These are phyloP conservation scores for Coccinonectria pachysandricola DNA, from an alignment of 2,329 filamentous ascomycete species.

Conservation along the genomic window DNA sequence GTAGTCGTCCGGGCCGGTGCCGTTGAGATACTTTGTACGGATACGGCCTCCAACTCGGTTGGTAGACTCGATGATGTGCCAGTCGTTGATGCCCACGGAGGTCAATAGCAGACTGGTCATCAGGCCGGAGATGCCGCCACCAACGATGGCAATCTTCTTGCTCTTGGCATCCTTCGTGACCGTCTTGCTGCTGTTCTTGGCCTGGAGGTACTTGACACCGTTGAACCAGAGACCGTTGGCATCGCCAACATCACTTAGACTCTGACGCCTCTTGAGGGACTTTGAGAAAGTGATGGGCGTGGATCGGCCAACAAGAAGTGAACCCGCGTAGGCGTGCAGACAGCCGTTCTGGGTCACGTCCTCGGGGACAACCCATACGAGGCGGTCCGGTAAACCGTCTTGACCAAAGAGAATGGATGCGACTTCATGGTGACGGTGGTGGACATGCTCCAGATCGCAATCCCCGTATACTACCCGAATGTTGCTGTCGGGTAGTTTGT, in stretches of 20 bases:
- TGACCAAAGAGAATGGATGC: slow-evolving; percentile 13
- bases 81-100: slow-evolving; percentile 32
- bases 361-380: slow-evolving; percentile 12
- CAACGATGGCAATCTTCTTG: slow-evolving; percentile 22
- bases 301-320: slow-evolving; percentile 11
- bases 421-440: slow-evolving; percentile 7
- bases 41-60: slow-evolving; percentile 32
- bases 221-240: slow-evolving; percentile 14
- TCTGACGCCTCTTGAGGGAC: slow-evolving; percentile 2
- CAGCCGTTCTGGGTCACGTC: slow-evolving; percentile 8
- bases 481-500: slow-evolving; percentile 10
- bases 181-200: slow-evolving; percentile 13
- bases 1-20: slow-evolving; percentile 17
- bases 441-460: slow-evolving; percentile 3
- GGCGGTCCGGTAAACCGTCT: slow-evolving; percentile 8
- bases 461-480: slow-evolving; percentile 10
- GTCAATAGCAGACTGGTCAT: slow-evolving; percentile 7
- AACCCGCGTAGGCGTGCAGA: slow-evolving; percentile 12
- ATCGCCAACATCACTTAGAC: neutral
- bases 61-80: slow-evolving; percentile 34
- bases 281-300: slow-evolving; percentile 6
- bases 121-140: slow-evolving; percentile 27
- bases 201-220: slow-evolving; percentile 15
- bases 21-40: slow-evolving; percentile 31
- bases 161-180: slow-evolving; percentile 15